These are phyloP conservation scores for Pleurotus djamor DNA, from an alignment of 768 basidiomycete species.

Conservation along the genomic window DNA sequence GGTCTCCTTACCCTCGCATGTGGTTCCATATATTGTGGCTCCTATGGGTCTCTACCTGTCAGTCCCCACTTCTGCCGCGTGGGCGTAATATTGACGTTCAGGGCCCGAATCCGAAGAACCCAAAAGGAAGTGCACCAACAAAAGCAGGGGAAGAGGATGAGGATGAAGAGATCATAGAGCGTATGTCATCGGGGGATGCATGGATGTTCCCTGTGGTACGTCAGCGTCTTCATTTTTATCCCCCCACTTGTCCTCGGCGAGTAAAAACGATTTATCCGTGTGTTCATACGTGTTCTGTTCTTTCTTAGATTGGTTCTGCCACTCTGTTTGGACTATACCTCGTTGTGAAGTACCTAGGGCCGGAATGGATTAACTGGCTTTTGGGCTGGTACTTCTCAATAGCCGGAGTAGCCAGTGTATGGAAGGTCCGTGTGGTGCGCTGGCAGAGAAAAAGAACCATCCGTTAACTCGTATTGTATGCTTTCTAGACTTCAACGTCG, in stretches of 20 bases:
- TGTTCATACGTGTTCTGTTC: not conserved
- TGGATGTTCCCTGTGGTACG: constrained; percentile 77
- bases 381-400: constrained; percentile 75
- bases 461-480: not conserved
- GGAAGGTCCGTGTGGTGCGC: constrained; percentile 48
- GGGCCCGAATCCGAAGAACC: constrained; percentile 16
- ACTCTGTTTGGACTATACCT: constrained; percentile 68
- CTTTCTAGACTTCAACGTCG: constrained; percentile 46
- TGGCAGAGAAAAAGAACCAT: not conserved
- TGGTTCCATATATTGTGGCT: constrained; percentile 67
- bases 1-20: constrained; percentile 67
- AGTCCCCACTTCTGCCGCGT: constrained; percentile 20
- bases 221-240: constrained; percentile 3
- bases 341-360: constrained; percentile 73
- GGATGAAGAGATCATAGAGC: constrained; percentile 55
- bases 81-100: constrained; percentile 1
- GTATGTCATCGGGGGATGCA: constrained; percentile 66
- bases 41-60: constrained; percentile 68
- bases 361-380: constrained; percentile 80
- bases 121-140: constrained; percentile 13
- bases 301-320: constrained; percentile 61
- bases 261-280: no score
- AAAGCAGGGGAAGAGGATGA: constrained; percentile 46
- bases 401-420: constrained; percentile 62
- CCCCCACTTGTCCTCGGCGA: no score